Conservation (phyloP, 1,284 basidiomycete species). For the Dichomitus squalens region DNA sequence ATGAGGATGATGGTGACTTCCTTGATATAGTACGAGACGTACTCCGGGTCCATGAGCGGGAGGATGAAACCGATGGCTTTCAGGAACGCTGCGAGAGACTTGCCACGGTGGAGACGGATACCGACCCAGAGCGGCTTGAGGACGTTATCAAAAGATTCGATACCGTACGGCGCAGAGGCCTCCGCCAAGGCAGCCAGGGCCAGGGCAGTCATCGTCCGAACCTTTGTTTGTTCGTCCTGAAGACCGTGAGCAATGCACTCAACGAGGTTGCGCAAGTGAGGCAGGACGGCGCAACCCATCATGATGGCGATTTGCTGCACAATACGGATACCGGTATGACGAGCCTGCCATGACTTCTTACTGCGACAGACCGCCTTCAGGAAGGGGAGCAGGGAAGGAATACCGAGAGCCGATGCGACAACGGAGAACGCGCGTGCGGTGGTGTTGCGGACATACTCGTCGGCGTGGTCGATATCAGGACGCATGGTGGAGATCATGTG, state of each 20-base stretch:
- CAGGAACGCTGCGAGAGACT: slow-evolving; percentile 96
- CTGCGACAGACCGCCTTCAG: slow-evolving; percentile 97
- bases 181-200: slow-evolving; percentile 97
- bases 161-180: slow-evolving; percentile 97
- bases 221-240: slow-evolving; percentile 98
- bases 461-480: slow-evolving; percentile 99
- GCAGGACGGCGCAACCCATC: slow-evolving; percentile 99
- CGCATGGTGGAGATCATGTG: slow-evolving; percentile 99
- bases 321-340: slow-evolving; percentile 98
- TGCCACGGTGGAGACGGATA: slow-evolving; percentile 97
- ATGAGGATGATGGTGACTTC: slow-evolving; percentile 98
- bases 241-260: slow-evolving; percentile 96
- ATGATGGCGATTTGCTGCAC: slow-evolving; percentile 99
- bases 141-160: slow-evolving; percentile 98
- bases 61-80: slow-evolving; percentile 99
- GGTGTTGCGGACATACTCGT: slow-evolving; percentile 99
- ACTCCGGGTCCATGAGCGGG: slow-evolving; percentile 99
- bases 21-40: slow-evolving; percentile 96
- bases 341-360: slow-evolving; percentile 99
- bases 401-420: slow-evolving; percentile 97
- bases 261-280: slow-evolving; percentile 95
- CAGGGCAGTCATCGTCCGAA: slow-evolving; percentile 98
- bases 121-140: slow-evolving; percentile 98
- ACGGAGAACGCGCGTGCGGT: slow-evolving; percentile 99
- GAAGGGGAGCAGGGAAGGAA: slow-evolving; percentile 97